Conservation (phyloP, 139 green algal genomes). For the Chlorella vulgaris region DNA sequence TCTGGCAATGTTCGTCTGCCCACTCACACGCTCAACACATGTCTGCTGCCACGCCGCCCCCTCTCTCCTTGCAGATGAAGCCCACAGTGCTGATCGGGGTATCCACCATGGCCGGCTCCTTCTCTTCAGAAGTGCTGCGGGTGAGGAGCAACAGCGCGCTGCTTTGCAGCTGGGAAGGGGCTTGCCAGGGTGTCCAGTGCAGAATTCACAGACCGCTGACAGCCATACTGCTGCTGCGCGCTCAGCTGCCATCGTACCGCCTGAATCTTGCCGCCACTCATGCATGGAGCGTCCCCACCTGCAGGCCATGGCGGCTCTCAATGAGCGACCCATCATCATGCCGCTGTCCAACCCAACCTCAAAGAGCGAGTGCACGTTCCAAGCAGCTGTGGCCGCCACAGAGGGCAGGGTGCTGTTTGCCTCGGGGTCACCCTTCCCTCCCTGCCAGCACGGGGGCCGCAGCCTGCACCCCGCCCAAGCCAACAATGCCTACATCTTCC, state of each 20-base stretch:
- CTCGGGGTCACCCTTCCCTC: conserved; percentile 80
- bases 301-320: conserved; percentile 60
- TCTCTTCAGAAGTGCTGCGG: conserved; percentile 62
- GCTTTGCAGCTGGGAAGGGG: no score
- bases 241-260: neutral
- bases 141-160: conserved; percentile 13
- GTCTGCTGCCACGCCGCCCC: no score
- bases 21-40: no score
- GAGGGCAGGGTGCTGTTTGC: conserved; percentile 82
- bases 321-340: conserved; percentile 86
- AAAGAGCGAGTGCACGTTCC: conserved; percentile 87
- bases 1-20: no score
- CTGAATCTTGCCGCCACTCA: neutral
- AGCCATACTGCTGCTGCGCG: neutral
- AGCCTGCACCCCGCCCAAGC: conserved; percentile 45
- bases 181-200: no score
- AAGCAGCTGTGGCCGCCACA: conserved; percentile 66
- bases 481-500: conserved; percentile 90
- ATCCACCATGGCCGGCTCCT: conserved; percentile 57
- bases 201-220: no score
- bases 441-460: conserved; percentile 34
- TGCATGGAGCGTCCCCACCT: neutral
- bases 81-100: conserved; percentile 74
- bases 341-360: conserved; percentile 92
- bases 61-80: conserved; percentile 19